Evolutionary conservation across 2,329 filamentous ascomycete species (phyloP).

Genomic region (Sarocladiaceae sp.): DNA sequence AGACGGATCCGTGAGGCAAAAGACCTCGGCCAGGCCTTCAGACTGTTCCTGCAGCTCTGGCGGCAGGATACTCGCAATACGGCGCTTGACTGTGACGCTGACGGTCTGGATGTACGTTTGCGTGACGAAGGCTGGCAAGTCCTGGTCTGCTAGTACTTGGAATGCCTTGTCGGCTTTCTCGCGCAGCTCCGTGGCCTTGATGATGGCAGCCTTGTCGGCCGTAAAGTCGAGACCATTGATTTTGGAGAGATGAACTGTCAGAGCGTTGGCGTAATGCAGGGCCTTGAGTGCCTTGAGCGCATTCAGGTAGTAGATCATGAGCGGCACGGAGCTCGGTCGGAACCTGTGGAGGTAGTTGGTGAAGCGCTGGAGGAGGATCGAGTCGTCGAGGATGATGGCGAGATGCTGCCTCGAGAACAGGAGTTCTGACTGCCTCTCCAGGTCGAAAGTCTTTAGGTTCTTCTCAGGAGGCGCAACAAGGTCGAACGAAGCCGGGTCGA

Average conservation of each 20-base stretch:
- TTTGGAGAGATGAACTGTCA: slow-evolving; percentile 35
- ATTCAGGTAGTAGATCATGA: slow-evolving; percentile 67
- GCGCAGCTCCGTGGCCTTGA: slow-evolving; percentile 52
- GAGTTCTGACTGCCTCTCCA: slow-evolving; percentile 58
- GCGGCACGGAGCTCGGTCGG: slow-evolving; percentile 55
- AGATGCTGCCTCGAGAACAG: slow-evolving; percentile 63
- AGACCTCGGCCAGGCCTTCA: slow-evolving; percentile 69
- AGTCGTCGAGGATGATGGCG: slow-evolving; percentile 57
- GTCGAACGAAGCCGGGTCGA: slow-evolving; percentile 32
- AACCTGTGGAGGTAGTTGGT: slow-evolving; percentile 57
- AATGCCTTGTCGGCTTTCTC: slow-evolving; percentile 61
- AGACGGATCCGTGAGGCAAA: slow-evolving; percentile 70
- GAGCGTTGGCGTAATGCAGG: slow-evolving; percentile 63
- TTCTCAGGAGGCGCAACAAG: slow-evolving; percentile 20
- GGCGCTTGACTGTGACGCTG: slow-evolving; percentile 60
- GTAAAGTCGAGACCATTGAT: slow-evolving; percentile 53
- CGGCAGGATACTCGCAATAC: slow-evolving; percentile 62
- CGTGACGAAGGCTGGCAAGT: slow-evolving; percentile 66
- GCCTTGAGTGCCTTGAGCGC: slow-evolving; percentile 64
- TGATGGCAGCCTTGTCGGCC: slow-evolving; percentile 39
- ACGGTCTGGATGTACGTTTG: slow-evolving; percentile 63
- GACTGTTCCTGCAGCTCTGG: slow-evolving; percentile 60
- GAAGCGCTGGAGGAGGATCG: slow-evolving; percentile 57
- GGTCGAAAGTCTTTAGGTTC: slow-evolving; percentile 29
- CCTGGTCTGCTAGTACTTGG: slow-evolving; percentile 56